Percentiles rank a stretch among this genome's conserved stretches.
Evolutionary conservation across 75 land plant genomes (phyloP).

Genomic region (Isoetes taiwanensis): DNA sequence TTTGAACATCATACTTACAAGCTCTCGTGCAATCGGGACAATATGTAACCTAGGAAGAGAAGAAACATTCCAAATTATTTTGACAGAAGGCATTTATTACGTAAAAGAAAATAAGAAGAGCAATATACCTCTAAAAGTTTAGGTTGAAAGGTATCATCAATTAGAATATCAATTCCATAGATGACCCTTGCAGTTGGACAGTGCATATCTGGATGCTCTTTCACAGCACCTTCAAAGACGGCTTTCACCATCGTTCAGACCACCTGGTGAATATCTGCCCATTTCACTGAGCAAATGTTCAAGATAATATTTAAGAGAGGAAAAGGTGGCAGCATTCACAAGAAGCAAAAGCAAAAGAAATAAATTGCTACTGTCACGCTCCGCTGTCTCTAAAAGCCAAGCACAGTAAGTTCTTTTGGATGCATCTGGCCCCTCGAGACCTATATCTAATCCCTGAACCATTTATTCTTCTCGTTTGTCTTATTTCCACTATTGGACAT

Average conservation of each 20-base stretch:
- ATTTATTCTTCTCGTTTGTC: no score
- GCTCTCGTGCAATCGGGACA: slow-evolving; percentile 94
- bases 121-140: slow-evolving; percentile 75
- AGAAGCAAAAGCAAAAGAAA: background rate
- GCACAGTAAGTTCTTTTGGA: background rate
- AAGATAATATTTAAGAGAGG: background rate
- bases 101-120: no score
- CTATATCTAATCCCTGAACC: background rate
- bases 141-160: slow-evolving; percentile 54
- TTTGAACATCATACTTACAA: slow-evolving; percentile 75
- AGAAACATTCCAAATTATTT: background rate
- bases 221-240: slow-evolving; percentile 70
- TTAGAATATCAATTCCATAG: slow-evolving; percentile 94
- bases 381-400: no score
- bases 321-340: background rate
- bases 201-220: slow-evolving; percentile 77
- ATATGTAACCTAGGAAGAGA: slow-evolving; percentile 64
- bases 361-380: background rate
- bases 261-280: slow-evolving; percentile 69
- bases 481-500: background rate
- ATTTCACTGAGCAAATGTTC: slow-evolving; percentile 54
- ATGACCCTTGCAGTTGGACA: slow-evolving; percentile 68
- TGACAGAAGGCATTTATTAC: no score
- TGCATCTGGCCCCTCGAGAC: background rate
- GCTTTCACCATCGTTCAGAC: slow-evolving; percentile 38